Base-by-base conservation (phyloP, 202 grass and related monocot genomes). In the Panicum virgatum region DNA sequence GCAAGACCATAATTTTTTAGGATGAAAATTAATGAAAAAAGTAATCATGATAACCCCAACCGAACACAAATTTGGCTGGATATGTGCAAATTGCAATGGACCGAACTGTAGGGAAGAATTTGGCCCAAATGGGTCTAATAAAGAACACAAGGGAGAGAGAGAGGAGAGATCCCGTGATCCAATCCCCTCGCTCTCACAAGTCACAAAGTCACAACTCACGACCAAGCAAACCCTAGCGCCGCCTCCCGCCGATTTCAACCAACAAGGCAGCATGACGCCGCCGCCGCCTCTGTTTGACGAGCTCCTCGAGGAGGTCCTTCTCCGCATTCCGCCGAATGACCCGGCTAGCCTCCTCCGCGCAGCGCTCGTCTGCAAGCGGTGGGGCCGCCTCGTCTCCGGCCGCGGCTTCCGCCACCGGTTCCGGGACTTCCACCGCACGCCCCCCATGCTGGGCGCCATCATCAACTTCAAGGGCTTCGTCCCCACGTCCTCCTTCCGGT, bases 361-460 rank as follows among this genome's bases (percentile, higher is more conserved):
- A 32, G 16, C 62, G 30, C 14, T 54, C n/a, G 62, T 68, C 62
- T 80, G 62, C 47, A 80, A 80, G 62, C n/a, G 1, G 3, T 80
- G 77, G 47, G 0, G 22, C 23, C 47, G 22, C n/a, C 5, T 54
- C 62, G 4, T 79, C 46, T 4, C 9, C 26, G 20, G 18, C 8
- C 8, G 45, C n/a, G 4, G 5, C 77, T 79, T 79, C 76, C 76
- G 36, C 20, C 30, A 16, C 58, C 40, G 57, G 2, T 54, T 19
- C 34, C n/a, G 32, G 32, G 8, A 1, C n/a, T 67, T 79, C 32
- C 62, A 79, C 8, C 62, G 32, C 22, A 38, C 46, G 5, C 19
- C 61, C 10, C 61, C 61, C 20, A 0, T 79, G 61, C 20, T 79
- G 0, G 76, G 61, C 4, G 26, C 66, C 61, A 0, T 66, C 76